These are phyloP conservation scores for Trametes villosa DNA, from an alignment of 768 basidiomycete species.

Conservation along the genomic window DNA sequence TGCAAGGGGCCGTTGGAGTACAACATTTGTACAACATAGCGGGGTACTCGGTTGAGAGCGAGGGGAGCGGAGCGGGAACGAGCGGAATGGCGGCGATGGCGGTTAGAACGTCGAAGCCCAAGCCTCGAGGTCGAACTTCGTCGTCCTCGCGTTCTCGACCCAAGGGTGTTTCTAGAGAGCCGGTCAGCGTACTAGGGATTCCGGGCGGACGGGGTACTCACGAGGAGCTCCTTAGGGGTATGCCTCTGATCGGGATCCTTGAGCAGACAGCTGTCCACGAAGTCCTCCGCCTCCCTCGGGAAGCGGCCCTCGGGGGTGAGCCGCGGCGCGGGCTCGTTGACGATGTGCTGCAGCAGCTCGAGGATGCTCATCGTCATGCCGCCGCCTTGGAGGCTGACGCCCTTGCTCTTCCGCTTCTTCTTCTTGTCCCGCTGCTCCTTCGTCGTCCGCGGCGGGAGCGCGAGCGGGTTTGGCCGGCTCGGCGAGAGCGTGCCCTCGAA, in stretches of 20 bases:
- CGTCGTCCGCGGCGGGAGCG: conserved; percentile 34
- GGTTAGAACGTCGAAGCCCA: conserved; percentile 77
- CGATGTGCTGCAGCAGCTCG: conserved; percentile 96
- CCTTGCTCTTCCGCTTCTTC: conserved; percentile 86
- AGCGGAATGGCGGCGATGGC: conserved; percentile 25
- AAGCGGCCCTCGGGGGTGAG: conserved; percentile 76
- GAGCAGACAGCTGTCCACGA: conserved; percentile 87
- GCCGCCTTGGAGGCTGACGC: conserved; percentile 91
- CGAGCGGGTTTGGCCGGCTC: conserved; percentile 55
- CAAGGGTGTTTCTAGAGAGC: conserved; percentile 66
- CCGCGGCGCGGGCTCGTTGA: conserved; percentile 95
- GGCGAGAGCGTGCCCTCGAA: conserved; percentile 83
- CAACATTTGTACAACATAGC: conserved; percentile 5
- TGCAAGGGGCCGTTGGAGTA: conserved; percentile 1
- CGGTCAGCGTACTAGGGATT: conserved; percentile 6
- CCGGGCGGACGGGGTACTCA: conserved; percentile 42
- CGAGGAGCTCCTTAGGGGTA: conserved; percentile 87
- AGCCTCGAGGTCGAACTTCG: conserved; percentile 71
- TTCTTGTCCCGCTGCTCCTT: conserved; percentile 56
- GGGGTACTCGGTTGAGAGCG: neutral
- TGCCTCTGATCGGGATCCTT: conserved; percentile 87
- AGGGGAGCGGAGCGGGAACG: neutral
- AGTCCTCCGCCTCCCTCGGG: conserved; percentile 76
- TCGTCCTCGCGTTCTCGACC: conserved; percentile 66
- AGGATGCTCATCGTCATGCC: conserved; percentile 98